Conservation (phyloP, 148 eudicot genomes). For the Chenopodium formosanum region DNA sequence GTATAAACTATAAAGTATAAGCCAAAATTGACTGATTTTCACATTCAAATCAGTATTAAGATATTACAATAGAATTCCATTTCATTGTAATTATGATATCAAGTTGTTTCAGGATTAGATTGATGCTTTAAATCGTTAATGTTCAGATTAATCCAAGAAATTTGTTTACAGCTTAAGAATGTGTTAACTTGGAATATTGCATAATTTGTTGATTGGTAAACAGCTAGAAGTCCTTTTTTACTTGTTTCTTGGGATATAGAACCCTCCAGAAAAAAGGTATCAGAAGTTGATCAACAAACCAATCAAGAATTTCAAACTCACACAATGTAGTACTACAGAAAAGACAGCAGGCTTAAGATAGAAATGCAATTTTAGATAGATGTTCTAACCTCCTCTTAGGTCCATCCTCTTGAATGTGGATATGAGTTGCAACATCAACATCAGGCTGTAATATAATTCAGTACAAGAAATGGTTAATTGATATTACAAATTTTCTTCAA, state of each 20-base stretch:
- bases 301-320: neutral
- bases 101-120: neutral
- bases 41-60: too few species aligned
- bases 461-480: neutral
- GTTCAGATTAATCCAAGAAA: neutral
- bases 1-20: neutral
- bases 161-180: neutral
- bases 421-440: conserved; percentile 84
- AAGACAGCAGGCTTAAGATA: neutral
- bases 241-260: too few species aligned
- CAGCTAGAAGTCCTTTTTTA: too few species aligned
- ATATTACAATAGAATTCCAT: too few species aligned
- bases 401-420: conserved; percentile 79
- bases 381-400: conserved; percentile 79
- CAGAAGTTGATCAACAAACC: too few species aligned
- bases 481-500: neutral
- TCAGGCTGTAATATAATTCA: conserved; percentile 53
- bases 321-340: neutral
- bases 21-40: neutral
- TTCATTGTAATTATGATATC: neutral
- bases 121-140: neutral
- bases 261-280: too few species aligned
- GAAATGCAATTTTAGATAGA: neutral
- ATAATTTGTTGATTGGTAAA: too few species aligned
- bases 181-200: neutral